These are phyloP conservation scores for Pontederia crassipes DNA, from an alignment of 176 grass and related monocot species.

Conservation along the genomic window DNA sequence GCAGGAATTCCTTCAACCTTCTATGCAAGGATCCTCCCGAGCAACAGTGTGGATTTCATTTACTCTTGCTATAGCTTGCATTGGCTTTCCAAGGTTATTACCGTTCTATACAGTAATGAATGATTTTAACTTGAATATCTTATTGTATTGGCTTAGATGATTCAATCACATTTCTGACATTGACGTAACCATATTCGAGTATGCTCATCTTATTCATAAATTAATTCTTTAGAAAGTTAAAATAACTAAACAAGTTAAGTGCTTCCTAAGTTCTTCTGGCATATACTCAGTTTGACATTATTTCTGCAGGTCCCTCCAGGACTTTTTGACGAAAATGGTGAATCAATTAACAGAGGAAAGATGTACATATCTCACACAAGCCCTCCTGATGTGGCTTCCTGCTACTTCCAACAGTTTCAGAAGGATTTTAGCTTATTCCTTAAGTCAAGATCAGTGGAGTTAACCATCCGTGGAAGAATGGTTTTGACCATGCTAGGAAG, in stretches of 20 bases:
- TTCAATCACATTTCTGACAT: not conserved
- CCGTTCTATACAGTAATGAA: conserved; percentile 8
- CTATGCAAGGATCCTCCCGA: conserved; percentile 69
- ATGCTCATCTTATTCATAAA: conserved; percentile 1
- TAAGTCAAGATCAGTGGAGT: conserved; percentile 58
- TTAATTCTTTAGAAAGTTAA: too few species aligned
- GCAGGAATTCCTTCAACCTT: conserved; percentile 82
- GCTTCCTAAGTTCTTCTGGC: too few species aligned
- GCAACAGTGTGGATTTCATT: conserved; percentile 65
- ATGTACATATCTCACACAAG: conserved; percentile 77
- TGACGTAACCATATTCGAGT: not conserved
- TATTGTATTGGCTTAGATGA: not conserved
- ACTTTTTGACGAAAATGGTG: conserved; percentile 27
- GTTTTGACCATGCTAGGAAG: conserved; percentile 76
- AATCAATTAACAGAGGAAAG: conserved; percentile 65
- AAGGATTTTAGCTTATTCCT: conserved; percentile 80
- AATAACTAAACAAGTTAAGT: too few species aligned
- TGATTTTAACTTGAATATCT: not conserved
- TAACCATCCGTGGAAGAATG: conserved; percentile 57
- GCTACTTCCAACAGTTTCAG: conserved; percentile 77
- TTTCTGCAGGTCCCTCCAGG: conserved; percentile 47
- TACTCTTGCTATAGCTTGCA: conserved; percentile 87
- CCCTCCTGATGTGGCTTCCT: conserved; percentile 32
- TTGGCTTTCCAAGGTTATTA: conserved; percentile 79
- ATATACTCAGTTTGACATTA: not conserved